These are phyloP conservation scores for Salix purpurea DNA, from an alignment of 345 rosid genomes.

Conservation along the genomic window DNA sequence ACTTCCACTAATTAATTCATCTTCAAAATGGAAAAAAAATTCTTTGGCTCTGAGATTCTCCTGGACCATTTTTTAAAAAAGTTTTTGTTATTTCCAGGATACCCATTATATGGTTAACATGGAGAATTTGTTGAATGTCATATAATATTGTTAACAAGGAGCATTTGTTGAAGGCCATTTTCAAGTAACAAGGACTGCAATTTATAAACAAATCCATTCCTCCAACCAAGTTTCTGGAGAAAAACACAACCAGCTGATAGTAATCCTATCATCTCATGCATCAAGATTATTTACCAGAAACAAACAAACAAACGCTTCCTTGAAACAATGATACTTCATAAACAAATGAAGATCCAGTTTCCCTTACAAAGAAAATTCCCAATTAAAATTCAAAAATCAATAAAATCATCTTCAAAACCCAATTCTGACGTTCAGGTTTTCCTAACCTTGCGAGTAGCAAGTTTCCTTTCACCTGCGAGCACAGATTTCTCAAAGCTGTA, in stretches of 20 bases:
- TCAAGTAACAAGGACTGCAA: neutral
- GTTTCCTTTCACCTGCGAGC: slow-evolving; percentile 25
- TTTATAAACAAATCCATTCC: neutral
- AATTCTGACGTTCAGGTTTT: slow-evolving; percentile 22
- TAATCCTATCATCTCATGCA: neutral
- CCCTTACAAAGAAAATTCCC: neutral
- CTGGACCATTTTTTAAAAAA: neutral
- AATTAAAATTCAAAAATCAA: neutral
- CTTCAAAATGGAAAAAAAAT: neutral
- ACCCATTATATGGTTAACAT: too few relatives aligned
- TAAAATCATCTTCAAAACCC: neutral
- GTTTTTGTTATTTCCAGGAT: too few relatives aligned
- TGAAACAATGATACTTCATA: neutral
- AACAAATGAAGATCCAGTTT: neutral
- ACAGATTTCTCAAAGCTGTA: slow-evolving; percentile 20
- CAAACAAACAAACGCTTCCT: neutral
- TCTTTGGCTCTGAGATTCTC: neutral
- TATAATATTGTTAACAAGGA: too few relatives aligned
- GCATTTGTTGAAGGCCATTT: neutral
- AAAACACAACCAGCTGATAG: neutral
- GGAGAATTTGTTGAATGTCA: neutral
- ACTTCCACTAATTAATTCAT: neutral
- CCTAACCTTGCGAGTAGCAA: slow-evolving; percentile 20
- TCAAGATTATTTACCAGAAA: neutral
- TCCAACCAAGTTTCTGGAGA: neutral